These are phyloP conservation scores for Exophiala aquamarina DNA, from an alignment of 2,329 filamentous ascomycete species.

Conservation along the genomic window DNA sequence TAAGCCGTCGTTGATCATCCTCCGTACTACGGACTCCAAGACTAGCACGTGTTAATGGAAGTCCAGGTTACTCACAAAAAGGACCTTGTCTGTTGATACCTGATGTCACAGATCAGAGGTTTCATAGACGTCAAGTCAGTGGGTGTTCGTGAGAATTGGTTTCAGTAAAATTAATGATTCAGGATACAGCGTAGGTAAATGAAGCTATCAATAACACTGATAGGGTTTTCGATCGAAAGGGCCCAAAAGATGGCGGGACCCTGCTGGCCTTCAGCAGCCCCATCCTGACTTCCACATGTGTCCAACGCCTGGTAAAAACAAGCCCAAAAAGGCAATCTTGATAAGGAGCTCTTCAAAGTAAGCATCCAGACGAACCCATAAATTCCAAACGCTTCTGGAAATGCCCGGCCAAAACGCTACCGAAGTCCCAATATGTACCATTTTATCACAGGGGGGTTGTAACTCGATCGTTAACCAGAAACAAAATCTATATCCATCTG, in stretches of 20 bases:
- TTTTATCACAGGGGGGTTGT: constrained; percentile 3
- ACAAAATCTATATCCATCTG: constrained; percentile 10
- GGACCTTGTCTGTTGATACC: no score
- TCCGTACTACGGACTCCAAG: no score
- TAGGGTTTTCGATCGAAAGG: neutral
- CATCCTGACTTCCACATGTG: neutral
- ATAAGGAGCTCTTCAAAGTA: neutral
- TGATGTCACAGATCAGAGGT: no score
- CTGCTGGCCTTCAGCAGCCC: neutral
- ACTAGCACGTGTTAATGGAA: no score
- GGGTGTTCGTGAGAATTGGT: no score
- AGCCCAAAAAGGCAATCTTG: neutral
- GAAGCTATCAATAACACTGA: constrained; percentile 5
- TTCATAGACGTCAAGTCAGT: no score
- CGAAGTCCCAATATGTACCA: constrained; percentile 16
- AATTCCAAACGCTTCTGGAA: constrained; percentile 18
- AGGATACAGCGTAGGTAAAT: neutral
- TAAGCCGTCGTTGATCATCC: no score
- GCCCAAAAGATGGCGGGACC: neutral
- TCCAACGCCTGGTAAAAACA: neutral
- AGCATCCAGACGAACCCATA: neutral
- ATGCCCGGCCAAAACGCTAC: constrained; percentile 19
- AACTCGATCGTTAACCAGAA: constrained; percentile 2
- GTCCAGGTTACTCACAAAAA: no score
- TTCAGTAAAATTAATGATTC: no score